Evolutionary conservation across 805 yeast species (phyloP), one percentile per base, ranked within the genome.

Genomic region (Yarrowia deformans): DNA sequence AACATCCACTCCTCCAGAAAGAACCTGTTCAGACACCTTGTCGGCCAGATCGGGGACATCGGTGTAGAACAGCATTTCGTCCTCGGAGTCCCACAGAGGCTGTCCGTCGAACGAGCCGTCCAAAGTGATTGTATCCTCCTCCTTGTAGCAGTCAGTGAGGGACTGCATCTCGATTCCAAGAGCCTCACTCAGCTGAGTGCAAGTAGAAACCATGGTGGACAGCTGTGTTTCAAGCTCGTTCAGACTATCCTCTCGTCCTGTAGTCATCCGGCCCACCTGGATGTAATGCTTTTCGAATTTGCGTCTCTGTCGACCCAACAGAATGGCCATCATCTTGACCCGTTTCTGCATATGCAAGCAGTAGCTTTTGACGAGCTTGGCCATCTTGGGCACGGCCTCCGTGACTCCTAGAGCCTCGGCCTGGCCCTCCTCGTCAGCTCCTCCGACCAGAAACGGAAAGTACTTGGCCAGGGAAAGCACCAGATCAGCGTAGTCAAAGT

Each of bases 21-120:
- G 48, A 7, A 63, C 56, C 55, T 63, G 37, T 40, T 63, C 68
- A 14, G 68, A 49, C 13, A 50, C 72, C 40, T 61, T 70, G 32
- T 69, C 70, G 4, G 92, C 83, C 55, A 92, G 81, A 9, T 83
- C 84, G 68, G 91, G 79, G 9, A 90, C 83, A 75, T 91, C 96
- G 58, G 83, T 79, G 77, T 93, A 93, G 75, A 91, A 93, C 70
- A 80, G 81, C 70, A 84, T 83, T n/a, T 85, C 87, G 39, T 87
- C 88, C 18, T 86, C 86, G 69, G 83, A 87, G 48, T 85, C 90
- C 96, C 96, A 91, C 72, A 34, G 76, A 76, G 10, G 66, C 60
- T 60, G 67, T n/a, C 68, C 68, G 13, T 63, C 69, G 13, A 69
- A 49, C 14, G 71, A 50, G 39, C 70, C 56, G 48, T 58, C 58